phyloP scores from a whole-genome alignment of 805 yeast species.

The Candida hungchunana region DNA sequence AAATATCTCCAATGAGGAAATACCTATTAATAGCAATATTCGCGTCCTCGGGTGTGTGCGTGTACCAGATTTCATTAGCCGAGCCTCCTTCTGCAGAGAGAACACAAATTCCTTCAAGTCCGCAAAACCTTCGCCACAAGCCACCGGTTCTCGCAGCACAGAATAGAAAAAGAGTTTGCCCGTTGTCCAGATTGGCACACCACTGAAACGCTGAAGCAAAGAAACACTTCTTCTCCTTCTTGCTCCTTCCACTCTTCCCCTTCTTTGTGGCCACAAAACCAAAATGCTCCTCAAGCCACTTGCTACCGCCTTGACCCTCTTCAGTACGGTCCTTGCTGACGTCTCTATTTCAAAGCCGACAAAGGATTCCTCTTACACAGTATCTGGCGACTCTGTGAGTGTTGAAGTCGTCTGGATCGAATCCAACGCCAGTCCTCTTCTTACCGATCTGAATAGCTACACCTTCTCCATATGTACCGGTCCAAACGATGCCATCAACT shows the following conservation, averaged over 20 bases:
- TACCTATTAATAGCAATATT: not conserved
- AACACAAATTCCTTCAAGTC: too few relatives aligned
- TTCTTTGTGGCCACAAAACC: too few relatives aligned
- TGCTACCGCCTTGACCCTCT: slow-evolving; percentile 2
- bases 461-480: slow-evolving; percentile 70
- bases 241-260: not conserved
- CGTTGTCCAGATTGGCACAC: too few relatives aligned
- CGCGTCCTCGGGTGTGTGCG: too few relatives aligned
- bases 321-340: slow-evolving; percentile 16
- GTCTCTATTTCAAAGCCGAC: slow-evolving; percentile 28
- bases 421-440: slow-evolving; percentile 44
- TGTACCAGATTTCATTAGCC: too few relatives aligned
- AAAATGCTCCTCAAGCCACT: slow-evolving; percentile 6
- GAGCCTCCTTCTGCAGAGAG: too few relatives aligned
- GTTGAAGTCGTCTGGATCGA: slow-evolving; percentile 49
- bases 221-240: too few relatives aligned
- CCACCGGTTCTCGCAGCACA: too few relatives aligned
- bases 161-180: too few relatives aligned
- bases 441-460: slow-evolving; percentile 40
- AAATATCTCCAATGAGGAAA: not conserved
- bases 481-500: slow-evolving; percentile 43
- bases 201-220: too few relatives aligned
- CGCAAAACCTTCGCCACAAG: too few relatives aligned
- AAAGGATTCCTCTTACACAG: slow-evolving; percentile 18
- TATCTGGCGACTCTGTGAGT: slow-evolving; percentile 23